phyloP scores from a whole-genome alignment of 192 early-diverging fungal genomes.

The Coemansia sp. region DNA sequence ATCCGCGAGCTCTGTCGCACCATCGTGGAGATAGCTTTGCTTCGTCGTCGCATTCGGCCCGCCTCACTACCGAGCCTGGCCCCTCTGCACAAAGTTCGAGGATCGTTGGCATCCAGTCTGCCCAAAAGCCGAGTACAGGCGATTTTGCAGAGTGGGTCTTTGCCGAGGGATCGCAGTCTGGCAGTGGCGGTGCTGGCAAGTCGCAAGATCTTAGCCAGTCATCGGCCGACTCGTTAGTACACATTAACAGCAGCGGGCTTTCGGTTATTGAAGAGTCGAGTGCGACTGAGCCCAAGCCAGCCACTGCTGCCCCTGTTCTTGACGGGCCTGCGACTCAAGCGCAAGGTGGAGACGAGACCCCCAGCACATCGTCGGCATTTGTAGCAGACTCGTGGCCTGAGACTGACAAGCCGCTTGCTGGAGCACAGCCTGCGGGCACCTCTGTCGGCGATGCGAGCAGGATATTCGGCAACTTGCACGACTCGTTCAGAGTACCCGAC shows the following conservation, averaged over 20 bases:
- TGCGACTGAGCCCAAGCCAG: no score
- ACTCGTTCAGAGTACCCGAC: conserved; percentile 6
- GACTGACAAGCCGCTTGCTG: background rate
- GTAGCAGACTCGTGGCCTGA: background rate
- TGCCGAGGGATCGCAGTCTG: conserved; percentile 28
- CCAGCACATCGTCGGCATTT: background rate
- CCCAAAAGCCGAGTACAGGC: conserved; percentile 12
- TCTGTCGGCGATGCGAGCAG: conserved; percentile 3
- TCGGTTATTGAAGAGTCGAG: conserved; percentile 25
- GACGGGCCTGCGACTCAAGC: no score
- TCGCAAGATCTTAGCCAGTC: conserved; percentile 3
- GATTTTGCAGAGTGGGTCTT: conserved; percentile 54
- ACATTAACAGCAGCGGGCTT: conserved; percentile 13
- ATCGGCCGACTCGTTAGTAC: conserved; percentile 40
- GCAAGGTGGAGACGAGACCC: no score
- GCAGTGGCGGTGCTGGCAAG: conserved; percentile 1
- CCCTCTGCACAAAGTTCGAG: background rate
- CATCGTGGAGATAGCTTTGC: conserved; percentile 19
- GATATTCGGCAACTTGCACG: conserved; percentile 1
- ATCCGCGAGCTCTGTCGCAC: background rate
- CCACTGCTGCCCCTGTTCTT: background rate
- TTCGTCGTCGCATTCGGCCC: conserved; percentile 12
- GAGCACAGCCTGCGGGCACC: background rate
- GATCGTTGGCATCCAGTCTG: background rate
- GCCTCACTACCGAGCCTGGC: background rate